Evolutionary conservation across 225 moss, liverwort and hornwort species (phyloP).

Genomic region (Pseudisothecium myosuroides): DNA sequence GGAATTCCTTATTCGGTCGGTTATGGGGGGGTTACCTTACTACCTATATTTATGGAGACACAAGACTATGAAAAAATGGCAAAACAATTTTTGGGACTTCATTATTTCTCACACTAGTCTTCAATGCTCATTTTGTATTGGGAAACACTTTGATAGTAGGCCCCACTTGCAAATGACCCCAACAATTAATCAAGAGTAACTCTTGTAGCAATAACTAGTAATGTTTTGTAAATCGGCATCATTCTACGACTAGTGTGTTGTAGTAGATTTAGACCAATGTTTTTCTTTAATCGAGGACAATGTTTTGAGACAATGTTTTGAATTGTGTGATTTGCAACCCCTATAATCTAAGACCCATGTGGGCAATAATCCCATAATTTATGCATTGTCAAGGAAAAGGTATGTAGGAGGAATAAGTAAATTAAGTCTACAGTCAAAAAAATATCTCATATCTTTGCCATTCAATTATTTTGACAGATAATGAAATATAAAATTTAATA

Average conservation of each 20-base stretch:
- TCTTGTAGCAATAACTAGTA: not conserved
- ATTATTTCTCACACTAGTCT: not conserved
- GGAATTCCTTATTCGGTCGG: too few relatives aligned
- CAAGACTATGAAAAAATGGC: not conserved
- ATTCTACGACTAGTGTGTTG: rapidly evolving
- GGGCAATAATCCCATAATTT: too few relatives aligned
- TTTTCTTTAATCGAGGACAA: not conserved
- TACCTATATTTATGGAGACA: too few relatives aligned
- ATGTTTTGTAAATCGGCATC: rapidly evolving
- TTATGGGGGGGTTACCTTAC: too few relatives aligned
- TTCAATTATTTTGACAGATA: too few relatives aligned
- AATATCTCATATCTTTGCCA: too few relatives aligned
- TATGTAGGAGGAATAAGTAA: too few relatives aligned
- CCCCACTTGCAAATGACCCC: not conserved
- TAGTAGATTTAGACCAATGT: rapidly evolving
- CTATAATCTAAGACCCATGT: not conserved
- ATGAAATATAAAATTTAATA: too few relatives aligned
- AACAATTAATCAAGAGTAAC: not conserved
- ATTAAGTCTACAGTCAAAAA: too few relatives aligned
- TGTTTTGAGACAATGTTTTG: too few relatives aligned
- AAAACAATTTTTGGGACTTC: not conserved
- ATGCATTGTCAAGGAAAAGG: too few relatives aligned
- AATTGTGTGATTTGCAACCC: not conserved
- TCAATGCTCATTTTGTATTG: not conserved
- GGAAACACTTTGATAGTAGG: not conserved